Percentiles rank a stretch among this genome's conserved stretches.
These are phyloP conservation scores for Plasmodium blacklocki DNA, from an alignment of 169 alveolate genomes.

Conservation along the genomic window DNA sequence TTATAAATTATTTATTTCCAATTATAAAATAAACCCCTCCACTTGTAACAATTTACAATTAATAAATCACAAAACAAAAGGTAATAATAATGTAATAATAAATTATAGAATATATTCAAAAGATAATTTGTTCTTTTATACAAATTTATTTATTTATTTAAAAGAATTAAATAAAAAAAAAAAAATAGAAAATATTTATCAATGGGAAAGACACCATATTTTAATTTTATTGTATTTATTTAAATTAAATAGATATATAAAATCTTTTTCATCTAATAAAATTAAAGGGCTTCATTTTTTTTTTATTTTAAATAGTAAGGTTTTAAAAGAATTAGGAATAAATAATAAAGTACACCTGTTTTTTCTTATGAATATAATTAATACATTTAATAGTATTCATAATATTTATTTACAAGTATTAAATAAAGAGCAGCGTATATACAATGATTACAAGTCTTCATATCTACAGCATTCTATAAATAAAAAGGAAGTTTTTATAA, in stretches of 20 bases:
- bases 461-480: conserved; percentile 7
- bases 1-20: conserved; percentile 28
- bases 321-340: conserved; percentile 36
- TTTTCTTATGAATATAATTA: conserved; percentile 44
- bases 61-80: neutral
- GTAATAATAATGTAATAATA: neutral
- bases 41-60: neutral
- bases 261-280: conserved; percentile 18
- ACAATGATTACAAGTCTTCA: conserved; percentile 2
- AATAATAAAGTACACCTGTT: conserved; percentile 29
- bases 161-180: conserved; percentile 41
- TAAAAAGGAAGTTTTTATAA: conserved; percentile 23
- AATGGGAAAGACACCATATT: conserved; percentile 44
- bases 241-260: conserved; percentile 28
- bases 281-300: conserved; percentile 50
- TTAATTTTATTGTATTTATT: conserved; percentile 25
- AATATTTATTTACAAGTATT: conserved; percentile 34
- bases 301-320: conserved; percentile 19
- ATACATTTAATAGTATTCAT: conserved; percentile 47
- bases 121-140: no score
- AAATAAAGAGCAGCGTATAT: conserved; percentile 4
- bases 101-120: neutral
- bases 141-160: conserved; percentile 19
- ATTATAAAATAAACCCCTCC: neutral
- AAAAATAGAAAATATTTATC: conserved; percentile 42